Evolutionary conservation across 169 alveolate species (phyloP).

Genomic region (Cryptosporidium bovis): DNA sequence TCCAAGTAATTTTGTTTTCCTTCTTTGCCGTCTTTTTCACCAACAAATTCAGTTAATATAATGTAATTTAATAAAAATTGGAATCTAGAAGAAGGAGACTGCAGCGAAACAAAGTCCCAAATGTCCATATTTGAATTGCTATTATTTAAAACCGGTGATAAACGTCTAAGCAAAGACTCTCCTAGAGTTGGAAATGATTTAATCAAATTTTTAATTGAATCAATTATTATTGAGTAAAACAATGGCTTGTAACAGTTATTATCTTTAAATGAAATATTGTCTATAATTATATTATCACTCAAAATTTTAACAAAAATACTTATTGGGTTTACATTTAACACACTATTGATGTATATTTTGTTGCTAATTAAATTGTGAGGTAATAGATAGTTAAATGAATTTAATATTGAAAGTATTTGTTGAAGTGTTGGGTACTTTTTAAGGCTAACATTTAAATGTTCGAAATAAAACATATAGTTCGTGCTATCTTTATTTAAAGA

Average conservation of each 20-base stretch:
- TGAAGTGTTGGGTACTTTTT: constrained; percentile 23
- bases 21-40: not conserved
- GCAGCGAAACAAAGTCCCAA: constrained; percentile 44
- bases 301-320: constrained; percentile 13
- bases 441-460: not conserved
- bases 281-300: constrained; percentile 41
- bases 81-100: constrained; percentile 61
- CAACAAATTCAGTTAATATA: not conserved
- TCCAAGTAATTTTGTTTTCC: not conserved
- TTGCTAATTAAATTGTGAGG: constrained; percentile 9
- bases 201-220: constrained; percentile 1
- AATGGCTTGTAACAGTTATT: constrained; percentile 1
- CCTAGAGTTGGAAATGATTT: not conserved
- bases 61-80: constrained; percentile 7
- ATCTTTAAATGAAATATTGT: not conserved
- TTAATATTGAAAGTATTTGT: constrained; percentile 20
- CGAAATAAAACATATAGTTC: not conserved
- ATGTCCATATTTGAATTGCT: constrained; percentile 9
- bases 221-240: constrained; percentile 11
- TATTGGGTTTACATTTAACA: constrained; percentile 11
- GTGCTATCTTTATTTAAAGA: too few relatives aligned
- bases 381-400: constrained; percentile 3
- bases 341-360: constrained; percentile 1
- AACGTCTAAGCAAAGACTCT: not conserved
- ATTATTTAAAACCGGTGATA: constrained; percentile 4